Base-by-base conservation (phyloP, 2,329 filamentous ascomycete species). In the Pleurostoma richardsiae region DNA sequence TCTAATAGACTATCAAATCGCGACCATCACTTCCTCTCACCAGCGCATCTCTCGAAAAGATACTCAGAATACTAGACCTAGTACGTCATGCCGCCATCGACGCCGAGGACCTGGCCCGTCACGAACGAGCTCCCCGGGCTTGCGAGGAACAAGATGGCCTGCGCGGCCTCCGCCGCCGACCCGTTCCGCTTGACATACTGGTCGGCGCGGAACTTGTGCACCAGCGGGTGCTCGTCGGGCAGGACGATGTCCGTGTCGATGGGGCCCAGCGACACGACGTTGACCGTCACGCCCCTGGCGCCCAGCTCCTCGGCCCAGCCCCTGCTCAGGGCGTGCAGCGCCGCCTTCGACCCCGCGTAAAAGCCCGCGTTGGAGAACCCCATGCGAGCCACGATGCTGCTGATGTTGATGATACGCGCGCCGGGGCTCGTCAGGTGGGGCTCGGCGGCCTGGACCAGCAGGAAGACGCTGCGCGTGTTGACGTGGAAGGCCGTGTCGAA, bases 121-220 rank as follows among this genome's bases (percentile, higher is more conserved):
- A 58, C 44, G 40, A 44, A 58, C 3, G 51, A 52, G 30, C 49
- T 54, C 29, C 49, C 49, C 1, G 54, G 49, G 30, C 54, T 52
- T 26, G 51, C 47, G 26, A 58, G 41, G 40, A 58, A 58, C 11
- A 44, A 30, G 19, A 57, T 50, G 2, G 53, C 51, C 41, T 54
- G 52, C 3, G 55, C 56, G 11, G 48, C 41, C 42, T 58, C 55
- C 7, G 39, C 28, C 6, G 56, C 40, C 29, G 53, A 50, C 28
- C 53, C 56, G 42, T 51, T 53, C 39, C 56, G 54, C 49, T 55
- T 55, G 19, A 58, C 45, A 44, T 49, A 45, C 49, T 54, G 52
- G 31, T 52, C 46, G 26, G 26, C 30, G 36, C 52, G 52, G 46
- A 54, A 52, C 31, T 44, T 46, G 30, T 42, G 11, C 1, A 42